Conservation (phyloP, 2,329 filamentous ascomycete species). For the Zarea fungicola region DNA sequence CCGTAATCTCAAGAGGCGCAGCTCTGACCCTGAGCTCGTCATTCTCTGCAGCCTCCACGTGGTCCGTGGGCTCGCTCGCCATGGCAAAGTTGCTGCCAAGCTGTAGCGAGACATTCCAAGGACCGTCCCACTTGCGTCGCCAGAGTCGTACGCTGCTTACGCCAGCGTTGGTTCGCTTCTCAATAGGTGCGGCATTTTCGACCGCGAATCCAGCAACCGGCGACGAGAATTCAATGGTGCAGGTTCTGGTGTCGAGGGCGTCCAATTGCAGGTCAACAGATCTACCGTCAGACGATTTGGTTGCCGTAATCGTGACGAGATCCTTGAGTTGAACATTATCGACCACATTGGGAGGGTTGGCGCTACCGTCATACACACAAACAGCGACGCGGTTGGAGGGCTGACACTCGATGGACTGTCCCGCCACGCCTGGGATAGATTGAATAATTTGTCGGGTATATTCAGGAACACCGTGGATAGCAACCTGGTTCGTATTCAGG, state of each 20-base stretch:
- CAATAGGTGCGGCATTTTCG: slow-evolving; percentile 51
- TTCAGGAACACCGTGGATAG: slow-evolving; percentile 60
- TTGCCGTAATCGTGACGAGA: slow-evolving; percentile 58
- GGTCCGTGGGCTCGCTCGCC: not conserved
- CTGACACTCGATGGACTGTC: slow-evolving; percentile 54
- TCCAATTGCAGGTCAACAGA: slow-evolving; percentile 60
- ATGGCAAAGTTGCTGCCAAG: slow-evolving; percentile 17
- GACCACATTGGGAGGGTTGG: slow-evolving; percentile 55
- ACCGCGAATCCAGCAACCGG: slow-evolving; percentile 62
- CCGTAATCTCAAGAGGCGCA: slow-evolving; percentile 51
- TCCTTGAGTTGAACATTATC: slow-evolving; percentile 39
- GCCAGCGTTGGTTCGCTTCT: slow-evolving; percentile 58
- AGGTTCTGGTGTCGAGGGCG: slow-evolving; percentile 72
- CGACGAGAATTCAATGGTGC: slow-evolving; percentile 66
- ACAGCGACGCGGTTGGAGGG: slow-evolving; percentile 40
- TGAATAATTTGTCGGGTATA: slow-evolving; percentile 64
- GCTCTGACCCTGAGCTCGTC: slow-evolving; percentile 12
- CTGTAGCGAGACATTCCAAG: slow-evolving; percentile 59
- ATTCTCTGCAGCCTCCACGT: not conserved
- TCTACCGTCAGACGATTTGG: slow-evolving; percentile 30
- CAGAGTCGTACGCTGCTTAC: slow-evolving; percentile 70
- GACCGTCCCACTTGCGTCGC: slow-evolving; percentile 71
- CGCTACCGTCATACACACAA: slow-evolving; percentile 65
- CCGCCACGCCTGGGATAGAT: slow-evolving; percentile 65
- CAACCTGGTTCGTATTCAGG: slow-evolving; percentile 62